Evolutionary conservation across 106 monocot species (phyloP).

Genomic region (Cymbidium sinense): DNA sequence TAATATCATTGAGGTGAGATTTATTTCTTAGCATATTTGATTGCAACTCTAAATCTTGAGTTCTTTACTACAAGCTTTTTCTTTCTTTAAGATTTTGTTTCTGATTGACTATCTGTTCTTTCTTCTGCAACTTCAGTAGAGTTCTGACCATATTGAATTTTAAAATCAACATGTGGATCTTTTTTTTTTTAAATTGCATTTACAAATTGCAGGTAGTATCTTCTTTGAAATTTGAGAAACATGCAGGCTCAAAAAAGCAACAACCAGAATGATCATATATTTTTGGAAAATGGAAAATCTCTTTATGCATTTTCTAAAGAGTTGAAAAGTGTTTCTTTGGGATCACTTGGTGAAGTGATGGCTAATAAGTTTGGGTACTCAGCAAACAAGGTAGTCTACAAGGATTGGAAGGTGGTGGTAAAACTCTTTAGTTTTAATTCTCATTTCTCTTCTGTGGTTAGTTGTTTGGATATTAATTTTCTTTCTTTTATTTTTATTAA

Average conservation of each 20-base stretch:
- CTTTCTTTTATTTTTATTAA: too few species aligned
- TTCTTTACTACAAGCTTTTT: neutral
- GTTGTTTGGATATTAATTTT: too few species aligned
- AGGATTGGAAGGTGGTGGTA: conserved; percentile 2
- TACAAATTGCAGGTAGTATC: conserved; percentile 29
- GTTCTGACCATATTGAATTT: neutral
- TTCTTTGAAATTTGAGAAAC: conserved; percentile 54
- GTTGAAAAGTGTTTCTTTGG: conserved; percentile 21
- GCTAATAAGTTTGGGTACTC: conserved; percentile 9
- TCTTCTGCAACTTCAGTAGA: neutral
- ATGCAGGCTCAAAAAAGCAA: conserved; percentile 36
- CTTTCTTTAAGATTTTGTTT: neutral
- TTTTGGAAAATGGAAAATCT: conserved; percentile 40
- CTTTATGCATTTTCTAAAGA: conserved; percentile 36
- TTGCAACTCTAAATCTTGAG: neutral
- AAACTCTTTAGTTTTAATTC: too few species aligned
- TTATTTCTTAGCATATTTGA: neutral
- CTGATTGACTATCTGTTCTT: neutral
- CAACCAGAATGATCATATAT: conserved; percentile 63
- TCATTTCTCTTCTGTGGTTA: too few species aligned
- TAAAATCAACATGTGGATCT: neutral
- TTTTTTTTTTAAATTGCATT: neutral
- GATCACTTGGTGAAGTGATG: conserved; percentile 23
- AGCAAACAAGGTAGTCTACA: neutral
- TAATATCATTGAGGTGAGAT: neutral